phyloP scores from a whole-genome alignment of 2,329 filamentous ascomycete genomes.

The Huntiella omanensis region DNA sequence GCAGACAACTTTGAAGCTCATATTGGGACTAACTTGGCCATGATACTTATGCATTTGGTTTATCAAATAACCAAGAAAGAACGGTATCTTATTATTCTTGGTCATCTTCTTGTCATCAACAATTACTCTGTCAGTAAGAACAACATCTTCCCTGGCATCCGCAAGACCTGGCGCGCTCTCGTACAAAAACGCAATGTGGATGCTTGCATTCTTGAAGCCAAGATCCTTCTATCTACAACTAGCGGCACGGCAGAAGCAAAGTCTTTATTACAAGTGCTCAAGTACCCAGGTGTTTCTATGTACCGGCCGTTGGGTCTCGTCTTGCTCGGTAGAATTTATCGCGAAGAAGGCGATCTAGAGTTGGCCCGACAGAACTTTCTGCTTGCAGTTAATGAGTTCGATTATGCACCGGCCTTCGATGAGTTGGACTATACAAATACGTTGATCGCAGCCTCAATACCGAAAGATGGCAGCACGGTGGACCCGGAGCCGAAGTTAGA shows the following conservation, averaged over 20 bases:
- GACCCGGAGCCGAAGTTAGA: too few species aligned
- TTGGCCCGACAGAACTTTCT: not conserved
- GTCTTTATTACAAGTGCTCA: not conserved
- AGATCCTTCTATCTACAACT: not conserved
- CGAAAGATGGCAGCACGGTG: too few species aligned
- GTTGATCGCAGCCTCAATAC: too few species aligned
- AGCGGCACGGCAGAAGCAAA: not conserved
- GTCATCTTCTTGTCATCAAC: not conserved
- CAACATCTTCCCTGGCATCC: not conserved
- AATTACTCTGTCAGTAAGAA: not conserved
- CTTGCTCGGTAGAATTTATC: not conserved
- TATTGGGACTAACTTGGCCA: not conserved
- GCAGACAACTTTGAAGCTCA: too few species aligned
- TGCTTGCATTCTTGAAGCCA: not conserved
- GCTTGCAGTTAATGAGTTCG: not conserved
- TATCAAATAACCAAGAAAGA: not conserved
- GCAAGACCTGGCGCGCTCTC: not conserved
- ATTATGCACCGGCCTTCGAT: not conserved
- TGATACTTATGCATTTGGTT: not conserved
- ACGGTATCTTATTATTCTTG: not conserved
- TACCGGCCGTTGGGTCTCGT: not conserved
- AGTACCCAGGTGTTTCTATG: too few species aligned
- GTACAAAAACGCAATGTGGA: not conserved
- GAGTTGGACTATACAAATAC: not conserved
- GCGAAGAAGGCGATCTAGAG: not conserved